Evolutionary conservation across 2,329 filamentous ascomycete genomes (phyloP), one percentile per base, ranked within the genome.

Genomic region (Plenodomus biglobosus): DNA sequence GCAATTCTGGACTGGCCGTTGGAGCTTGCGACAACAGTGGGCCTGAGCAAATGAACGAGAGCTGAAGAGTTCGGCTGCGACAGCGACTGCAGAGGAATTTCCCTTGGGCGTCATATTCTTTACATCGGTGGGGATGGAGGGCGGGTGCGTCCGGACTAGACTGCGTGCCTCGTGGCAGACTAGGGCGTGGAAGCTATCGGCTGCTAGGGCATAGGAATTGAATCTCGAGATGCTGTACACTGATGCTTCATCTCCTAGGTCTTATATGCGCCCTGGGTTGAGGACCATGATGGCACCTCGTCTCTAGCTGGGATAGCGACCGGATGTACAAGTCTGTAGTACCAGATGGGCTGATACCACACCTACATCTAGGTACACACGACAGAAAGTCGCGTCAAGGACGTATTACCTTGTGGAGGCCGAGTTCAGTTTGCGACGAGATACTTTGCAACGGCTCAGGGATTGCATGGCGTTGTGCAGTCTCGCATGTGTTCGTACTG

Each of bases 241-340:
- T 32, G 3, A n/a, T 32, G 27, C 27, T 32, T 11, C 5, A 11
- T 10, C 3, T 32, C 40, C 17, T 13, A 15, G 11, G 39, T 15
- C 50, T 53, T 59, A 54, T 51, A 53, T 39, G 35, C 21, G 27
- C 7, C 20, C 20, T 8, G n/a, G 16, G 37, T 16, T 56, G 59
- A 62, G 56, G 40, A 62, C 59, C 53, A 39, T 56, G 59, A 61
- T 59, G 56, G 53, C 40, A 43, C n/a, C 48, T 20, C 27, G 8
- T 3, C 27, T 32, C 27, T 32, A 15, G 27, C 15, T 11, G 27
- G 27, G 27, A 15, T 11, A 24, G 10, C 22, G 22, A 5, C 5
- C 5, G 5, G 22, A 5, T 24, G 8, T 13, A 36, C 16, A 39
- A n/a, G 41, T 38, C 11, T 11, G n/a, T 22, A 38, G 8, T n/a